phyloP scores from a whole-genome alignment of 2,329 filamentous ascomycete species.

The Daldinia eschscholtzii region DNA sequence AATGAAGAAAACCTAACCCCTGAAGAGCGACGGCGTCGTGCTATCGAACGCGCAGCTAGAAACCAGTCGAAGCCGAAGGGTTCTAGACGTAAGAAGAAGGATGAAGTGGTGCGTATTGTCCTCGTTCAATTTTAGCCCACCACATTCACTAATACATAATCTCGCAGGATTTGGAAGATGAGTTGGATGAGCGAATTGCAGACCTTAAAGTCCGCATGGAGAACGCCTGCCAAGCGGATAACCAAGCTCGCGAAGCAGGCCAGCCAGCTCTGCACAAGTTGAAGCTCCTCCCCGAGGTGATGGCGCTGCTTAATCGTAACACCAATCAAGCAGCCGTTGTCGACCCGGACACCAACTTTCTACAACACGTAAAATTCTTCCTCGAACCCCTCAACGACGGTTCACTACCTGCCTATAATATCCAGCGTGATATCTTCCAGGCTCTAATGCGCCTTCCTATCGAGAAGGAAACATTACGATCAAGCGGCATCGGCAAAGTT shows the following conservation, averaged over 20 bases:
- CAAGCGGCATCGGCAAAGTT: constrained; percentile 95
- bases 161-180: constrained; percentile 84
- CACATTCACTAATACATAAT: constrained; percentile 16
- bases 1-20: constrained; percentile 84
- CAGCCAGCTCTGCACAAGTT: constrained; percentile 92
- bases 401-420: constrained; percentile 94
- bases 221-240: constrained; percentile 87
- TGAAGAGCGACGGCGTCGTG: constrained; percentile 84
- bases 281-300: constrained; percentile 91
- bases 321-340: constrained; percentile 86
- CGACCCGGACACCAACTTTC: constrained; percentile 93
- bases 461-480: constrained; percentile 89
- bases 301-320: constrained; percentile 88
- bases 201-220: constrained; percentile 92
- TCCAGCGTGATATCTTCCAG: constrained; percentile 92
- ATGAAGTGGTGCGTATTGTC: constrained; percentile 78
- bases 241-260: constrained; percentile 80
- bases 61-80: constrained; percentile 85
- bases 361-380: constrained; percentile 97
- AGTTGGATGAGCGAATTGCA: constrained; percentile 90
- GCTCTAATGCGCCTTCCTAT: constrained; percentile 85
- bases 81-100: constrained; percentile 82
- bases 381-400: constrained; percentile 95
- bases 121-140: background rate
- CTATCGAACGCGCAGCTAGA: constrained; percentile 88